These are phyloP conservation scores for Dryadomyces quercus-mongolicae DNA, from an alignment of 2,329 filamentous ascomycete species.

Conservation along the genomic window DNA sequence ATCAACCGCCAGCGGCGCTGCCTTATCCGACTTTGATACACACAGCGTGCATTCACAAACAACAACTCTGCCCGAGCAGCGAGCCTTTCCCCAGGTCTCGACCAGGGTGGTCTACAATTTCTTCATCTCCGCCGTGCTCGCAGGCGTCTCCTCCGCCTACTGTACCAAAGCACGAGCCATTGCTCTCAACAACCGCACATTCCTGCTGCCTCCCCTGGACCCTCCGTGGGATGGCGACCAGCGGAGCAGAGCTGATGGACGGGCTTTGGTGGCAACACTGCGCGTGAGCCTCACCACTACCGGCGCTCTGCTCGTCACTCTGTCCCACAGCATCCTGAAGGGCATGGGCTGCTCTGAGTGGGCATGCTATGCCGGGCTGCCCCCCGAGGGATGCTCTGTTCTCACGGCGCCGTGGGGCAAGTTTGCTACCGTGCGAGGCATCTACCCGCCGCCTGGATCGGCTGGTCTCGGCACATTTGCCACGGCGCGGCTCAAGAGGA, in stretches of 20 bases:
- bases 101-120: conserved; percentile 38
- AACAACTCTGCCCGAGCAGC: conserved; percentile 11
- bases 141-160: conserved; percentile 36
- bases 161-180: conserved; percentile 36
- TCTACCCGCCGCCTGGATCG: conserved; percentile 9
- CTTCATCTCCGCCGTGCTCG: conserved; percentile 39
- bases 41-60: background rate
- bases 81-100: conserved; percentile 19
- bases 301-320: conserved; percentile 37
- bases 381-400: conserved; percentile 30
- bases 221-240: conserved; percentile 18
- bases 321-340: conserved; percentile 34
- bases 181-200: conserved; percentile 39
- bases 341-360: conserved; percentile 36
- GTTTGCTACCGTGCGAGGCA: conserved; percentile 28
- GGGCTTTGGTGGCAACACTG: conserved; percentile 34
- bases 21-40: background rate
- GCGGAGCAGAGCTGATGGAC: conserved; percentile 7
- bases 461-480: background rate
- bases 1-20: background rate
- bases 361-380: conserved; percentile 24
- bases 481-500: background rate
- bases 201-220: conserved; percentile 29
- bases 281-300: conserved; percentile 43
- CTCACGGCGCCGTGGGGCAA: conserved; percentile 43